A percentile compares a stretch with the other conserved stretches of the same genome.
phyloP scores from a whole-genome alignment of 352 stramenopile species.

The Phytophthora pini region DNA sequence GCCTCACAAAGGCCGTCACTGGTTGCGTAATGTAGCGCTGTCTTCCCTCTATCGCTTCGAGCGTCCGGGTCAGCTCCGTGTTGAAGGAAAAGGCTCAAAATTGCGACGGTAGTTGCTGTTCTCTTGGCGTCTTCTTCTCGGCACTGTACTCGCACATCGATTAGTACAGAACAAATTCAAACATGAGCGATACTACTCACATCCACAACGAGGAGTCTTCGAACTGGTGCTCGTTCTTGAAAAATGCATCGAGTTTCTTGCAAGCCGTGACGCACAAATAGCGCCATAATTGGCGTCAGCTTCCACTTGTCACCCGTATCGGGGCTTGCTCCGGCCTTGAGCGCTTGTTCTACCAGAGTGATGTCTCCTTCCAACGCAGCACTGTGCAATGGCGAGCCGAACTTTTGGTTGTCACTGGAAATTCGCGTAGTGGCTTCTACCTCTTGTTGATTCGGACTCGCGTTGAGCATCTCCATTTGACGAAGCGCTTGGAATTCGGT shows the following conservation, averaged over 20 bases:
- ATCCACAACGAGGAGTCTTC: constrained; percentile 31
- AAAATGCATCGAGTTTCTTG: constrained; percentile 33
- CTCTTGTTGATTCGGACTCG: neutral
- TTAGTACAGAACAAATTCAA: neutral
- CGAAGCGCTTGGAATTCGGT: neutral
- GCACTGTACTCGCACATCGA: constrained; percentile 11
- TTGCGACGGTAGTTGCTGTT: constrained; percentile 2
- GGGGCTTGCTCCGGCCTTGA: constrained; percentile 21
- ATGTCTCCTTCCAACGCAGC: constrained; percentile 19
- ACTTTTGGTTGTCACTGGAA: constrained; percentile 1
- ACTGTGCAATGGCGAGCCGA: constrained; percentile 18
- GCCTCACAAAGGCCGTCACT: constrained; percentile 28
- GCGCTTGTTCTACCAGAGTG: constrained; percentile 13
- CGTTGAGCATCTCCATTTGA: neutral
- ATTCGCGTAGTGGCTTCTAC: neutral
- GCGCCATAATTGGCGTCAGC: constrained; percentile 33
- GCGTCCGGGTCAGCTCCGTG: constrained; percentile 17
- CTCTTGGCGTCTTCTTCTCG: constrained; percentile 19
- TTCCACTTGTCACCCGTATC: constrained; percentile 23
- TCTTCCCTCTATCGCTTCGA: constrained; percentile 26
- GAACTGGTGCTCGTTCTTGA: constrained; percentile 12
- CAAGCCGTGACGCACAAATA: constrained; percentile 25
- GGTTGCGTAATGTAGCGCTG: constrained; percentile 26
- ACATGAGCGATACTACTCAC: constrained; percentile 22
- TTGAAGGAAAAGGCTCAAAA: constrained; percentile 13